Evolutionary conservation across 352 stramenopile genomes (phyloP).

Genomic region (Nothophytophthora sp.): DNA sequence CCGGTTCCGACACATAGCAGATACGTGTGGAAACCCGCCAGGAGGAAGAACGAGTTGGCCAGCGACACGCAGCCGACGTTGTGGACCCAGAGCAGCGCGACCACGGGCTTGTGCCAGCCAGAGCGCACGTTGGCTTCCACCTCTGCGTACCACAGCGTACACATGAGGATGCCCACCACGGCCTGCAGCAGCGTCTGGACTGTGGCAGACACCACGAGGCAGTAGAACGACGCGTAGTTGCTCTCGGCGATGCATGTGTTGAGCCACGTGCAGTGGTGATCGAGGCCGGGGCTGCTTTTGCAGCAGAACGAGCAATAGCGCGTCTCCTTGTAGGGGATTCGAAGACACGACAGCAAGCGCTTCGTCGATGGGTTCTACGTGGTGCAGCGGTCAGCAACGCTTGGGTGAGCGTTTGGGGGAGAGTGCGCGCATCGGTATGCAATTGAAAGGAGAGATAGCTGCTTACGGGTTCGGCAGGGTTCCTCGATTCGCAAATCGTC

Average conservation of each 20-base stretch:
- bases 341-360: constrained; percentile 36
- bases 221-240: constrained; percentile 88
- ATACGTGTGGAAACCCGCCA: constrained; percentile 82
- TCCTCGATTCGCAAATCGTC: constrained; percentile 64
- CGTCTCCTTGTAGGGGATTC: constrained; percentile 56
- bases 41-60: constrained; percentile 65
- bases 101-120: constrained; percentile 46
- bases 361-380: constrained; percentile 32
- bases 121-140: constrained; percentile 38
- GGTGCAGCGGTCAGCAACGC: neutral
- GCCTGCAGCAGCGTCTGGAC: constrained; percentile 63
- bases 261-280: constrained; percentile 89
- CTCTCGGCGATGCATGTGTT: constrained; percentile 86
- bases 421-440: neutral
- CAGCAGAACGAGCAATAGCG: constrained; percentile 85
- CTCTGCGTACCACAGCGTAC: constrained; percentile 66
- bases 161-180: constrained; percentile 74
- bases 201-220: constrained; percentile 61
- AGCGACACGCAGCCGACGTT: constrained; percentile 64
- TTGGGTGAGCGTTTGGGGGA: neutral
- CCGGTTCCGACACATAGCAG: constrained; percentile 65
- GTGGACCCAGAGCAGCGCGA: constrained; percentile 73
- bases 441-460: neutral
- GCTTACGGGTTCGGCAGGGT: constrained; percentile 57
- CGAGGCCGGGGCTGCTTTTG: constrained; percentile 79